Base-by-base conservation (phyloP, 2,329 filamentous ascomycete species). In the Geosmithia putterillii region DNA sequence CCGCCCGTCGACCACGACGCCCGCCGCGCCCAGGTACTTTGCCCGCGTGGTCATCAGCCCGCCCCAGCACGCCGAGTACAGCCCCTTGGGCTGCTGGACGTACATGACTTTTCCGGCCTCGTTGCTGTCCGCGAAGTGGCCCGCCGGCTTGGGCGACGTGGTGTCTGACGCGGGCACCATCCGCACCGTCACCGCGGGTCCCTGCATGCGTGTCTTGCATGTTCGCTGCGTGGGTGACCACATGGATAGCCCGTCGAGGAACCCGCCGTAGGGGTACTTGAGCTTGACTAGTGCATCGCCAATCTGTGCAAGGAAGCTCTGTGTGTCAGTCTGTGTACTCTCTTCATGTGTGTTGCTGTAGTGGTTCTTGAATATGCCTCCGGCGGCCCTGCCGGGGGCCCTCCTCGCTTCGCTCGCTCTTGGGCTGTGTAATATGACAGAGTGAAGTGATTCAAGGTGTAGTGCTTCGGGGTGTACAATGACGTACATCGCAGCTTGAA, bases 171-270 rank as follows among this genome's bases (percentile, higher is more conserved):
- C 42, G 4, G 61, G 60, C 14, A 65, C 70, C 48, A 73, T 75
- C 48, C 68, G 61, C 42, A 76, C 72, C 0, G 71, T 76, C 48
- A 72, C 74, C 6, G 70, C 73, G 10, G 68, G 71, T 4, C 73
- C 73, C 18, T 72, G 60, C 44, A 76, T 70, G 54, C 71, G 74
- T 36, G 71, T 71, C 10, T 57, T 48, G 5, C 70, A 71, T 18
- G 62, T 62, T 55, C 73, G 70, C 34, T 65, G 64, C 42, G 64
- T 56, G 1, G 73, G 72, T 3, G 72, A 76, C 62, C 65, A 75
- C 63, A 76, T 69, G 21, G 66, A 70, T 40, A 76, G 57, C 12
- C 71, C 70, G 2, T 67, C 62, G 1, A 76, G 60, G 54, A 76
- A 77, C 38, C 73, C 73, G 47, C 72, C 72, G 50, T 72, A 57